Percentiles rank a stretch among this genome's conserved stretches.
These are phyloP conservation scores for Plasmodium reichenowi DNA, from an alignment of 169 alveolate genomes.

Conservation along the genomic window DNA sequence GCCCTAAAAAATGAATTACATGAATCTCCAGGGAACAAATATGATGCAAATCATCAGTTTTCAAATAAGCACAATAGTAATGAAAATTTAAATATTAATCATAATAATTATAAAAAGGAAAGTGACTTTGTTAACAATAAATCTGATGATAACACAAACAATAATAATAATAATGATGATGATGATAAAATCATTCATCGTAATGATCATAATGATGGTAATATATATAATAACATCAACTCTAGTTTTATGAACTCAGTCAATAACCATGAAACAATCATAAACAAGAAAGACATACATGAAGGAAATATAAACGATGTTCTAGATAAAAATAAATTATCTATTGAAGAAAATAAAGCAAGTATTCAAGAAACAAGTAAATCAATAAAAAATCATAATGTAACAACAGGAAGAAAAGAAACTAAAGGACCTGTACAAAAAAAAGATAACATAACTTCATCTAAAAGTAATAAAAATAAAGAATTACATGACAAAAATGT, in stretches of 20 bases:
- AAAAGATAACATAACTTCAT: constrained; percentile 10
- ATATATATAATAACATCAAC: background rate
- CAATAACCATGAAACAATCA: no score
- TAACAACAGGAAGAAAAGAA: background rate
- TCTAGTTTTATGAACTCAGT: no score
- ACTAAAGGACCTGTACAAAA: constrained; percentile 66
- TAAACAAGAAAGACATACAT: background rate
- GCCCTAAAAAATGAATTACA: no score
- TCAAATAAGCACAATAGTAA: no score
- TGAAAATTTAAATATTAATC: no score
- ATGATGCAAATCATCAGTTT: no score
- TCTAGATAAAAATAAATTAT: background rate
- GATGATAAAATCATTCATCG: no score
- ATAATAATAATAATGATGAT: no score
- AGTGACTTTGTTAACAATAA: no score
- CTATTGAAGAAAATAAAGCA: background rate
- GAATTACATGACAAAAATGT: constrained; percentile 13
- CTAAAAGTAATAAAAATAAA: constrained; percentile 10
- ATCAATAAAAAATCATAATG: constrained; percentile 4
- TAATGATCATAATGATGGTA: background rate
- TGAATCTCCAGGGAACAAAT: no score
- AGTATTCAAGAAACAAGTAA: background rate
- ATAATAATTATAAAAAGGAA: no score
- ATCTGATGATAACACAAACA: no score
- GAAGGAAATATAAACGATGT: background rate